These are phyloP conservation scores for Leptographium flavum DNA, from an alignment of 2,329 filamentous ascomycete genomes.

Conservation along the genomic window DNA sequence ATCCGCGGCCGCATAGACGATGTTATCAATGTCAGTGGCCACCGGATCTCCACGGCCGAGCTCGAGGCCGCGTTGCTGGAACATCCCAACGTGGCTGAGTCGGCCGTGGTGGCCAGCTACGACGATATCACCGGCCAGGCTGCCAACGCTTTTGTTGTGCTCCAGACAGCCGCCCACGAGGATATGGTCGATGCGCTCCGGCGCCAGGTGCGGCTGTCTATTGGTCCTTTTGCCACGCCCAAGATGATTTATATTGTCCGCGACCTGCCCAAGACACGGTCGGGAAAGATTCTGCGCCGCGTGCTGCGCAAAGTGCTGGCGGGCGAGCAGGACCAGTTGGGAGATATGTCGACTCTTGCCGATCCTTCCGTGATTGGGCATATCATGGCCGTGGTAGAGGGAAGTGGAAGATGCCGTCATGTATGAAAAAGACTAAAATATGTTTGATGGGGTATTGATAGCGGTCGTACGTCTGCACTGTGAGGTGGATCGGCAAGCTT, in stretches of 20 bases:
- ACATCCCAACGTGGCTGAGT: slow-evolving; percentile 79
- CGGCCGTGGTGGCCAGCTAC: slow-evolving; percentile 81
- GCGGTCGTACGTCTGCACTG: too few species aligned
- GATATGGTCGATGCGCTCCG: slow-evolving; percentile 85
- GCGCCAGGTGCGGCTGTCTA: slow-evolving; percentile 90
- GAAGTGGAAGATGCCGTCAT: too few species aligned
- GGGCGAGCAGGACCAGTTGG: slow-evolving; percentile 91
- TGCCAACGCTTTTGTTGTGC: slow-evolving; percentile 88
- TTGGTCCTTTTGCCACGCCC: slow-evolving; percentile 91
- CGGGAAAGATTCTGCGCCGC: slow-evolving; percentile 97
- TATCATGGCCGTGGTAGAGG: too few species aligned
- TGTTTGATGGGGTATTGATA: too few species aligned
- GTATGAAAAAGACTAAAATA: too few species aligned
- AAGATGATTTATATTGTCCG: slow-evolving; percentile 86
- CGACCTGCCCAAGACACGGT: slow-evolving; percentile 92
- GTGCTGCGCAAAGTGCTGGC: slow-evolving; percentile 95
- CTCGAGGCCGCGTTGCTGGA: slow-evolving; percentile 95
- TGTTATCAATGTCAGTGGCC: slow-evolving; percentile 94
- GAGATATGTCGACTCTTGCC: too few species aligned
- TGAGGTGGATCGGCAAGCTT: too few species aligned
- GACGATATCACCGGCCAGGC: slow-evolving; percentile 95
- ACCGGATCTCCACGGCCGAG: slow-evolving; percentile 91
- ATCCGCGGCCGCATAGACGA: slow-evolving; percentile 97
- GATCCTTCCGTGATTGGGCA: too few species aligned
- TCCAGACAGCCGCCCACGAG: slow-evolving; percentile 79